Evolutionary conservation across 2,329 filamentous ascomycete species (phyloP).

Genomic region (Pseudogymnoascus destructans): DNA sequence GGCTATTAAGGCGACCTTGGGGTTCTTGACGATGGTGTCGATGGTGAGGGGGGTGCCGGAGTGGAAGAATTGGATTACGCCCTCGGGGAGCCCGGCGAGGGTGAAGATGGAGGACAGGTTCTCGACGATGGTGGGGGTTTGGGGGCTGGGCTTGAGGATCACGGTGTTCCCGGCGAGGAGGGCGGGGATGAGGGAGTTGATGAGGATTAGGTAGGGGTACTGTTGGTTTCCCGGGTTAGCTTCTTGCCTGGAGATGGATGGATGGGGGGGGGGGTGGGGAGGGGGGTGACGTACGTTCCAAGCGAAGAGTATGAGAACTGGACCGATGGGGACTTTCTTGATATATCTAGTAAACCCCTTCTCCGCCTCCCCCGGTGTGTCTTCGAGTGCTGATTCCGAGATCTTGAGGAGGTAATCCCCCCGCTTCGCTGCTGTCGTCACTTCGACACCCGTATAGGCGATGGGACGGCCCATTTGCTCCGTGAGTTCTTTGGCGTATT

Average conservation of each 20-base stretch:
- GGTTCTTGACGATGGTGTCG: constrained; percentile 64
- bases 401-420: constrained; percentile 79
- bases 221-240: constrained; percentile 28
- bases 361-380: constrained; percentile 72
- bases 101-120: constrained; percentile 64
- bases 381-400: constrained; percentile 62
- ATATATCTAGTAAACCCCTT: constrained; percentile 85
- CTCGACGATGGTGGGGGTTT: constrained; percentile 86
- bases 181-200: constrained; percentile 89
- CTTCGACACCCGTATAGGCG: constrained; percentile 69
- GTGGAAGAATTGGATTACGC: constrained; percentile 88
- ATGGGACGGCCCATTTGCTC: constrained; percentile 94
- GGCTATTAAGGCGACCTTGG: constrained; percentile 67
- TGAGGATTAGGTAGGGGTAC: constrained; percentile 89
- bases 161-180: constrained; percentile 81
- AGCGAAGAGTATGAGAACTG: constrained; percentile 78
- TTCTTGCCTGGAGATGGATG: constrained; percentile 1
- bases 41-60: constrained; percentile 66
- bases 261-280: not conserved
- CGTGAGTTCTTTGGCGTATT: constrained; percentile 71
- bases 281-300: constrained; percentile 65
- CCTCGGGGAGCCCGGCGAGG: constrained; percentile 66
- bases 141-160: constrained; percentile 87
- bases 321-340: constrained; percentile 75
- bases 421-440: constrained; percentile 72